A percentile compares a stretch with the other conserved stretches of the same genome.
Conservation (phyloP, 176 grass and related monocot genomes). For the Paspalum vaginatum region DNA sequence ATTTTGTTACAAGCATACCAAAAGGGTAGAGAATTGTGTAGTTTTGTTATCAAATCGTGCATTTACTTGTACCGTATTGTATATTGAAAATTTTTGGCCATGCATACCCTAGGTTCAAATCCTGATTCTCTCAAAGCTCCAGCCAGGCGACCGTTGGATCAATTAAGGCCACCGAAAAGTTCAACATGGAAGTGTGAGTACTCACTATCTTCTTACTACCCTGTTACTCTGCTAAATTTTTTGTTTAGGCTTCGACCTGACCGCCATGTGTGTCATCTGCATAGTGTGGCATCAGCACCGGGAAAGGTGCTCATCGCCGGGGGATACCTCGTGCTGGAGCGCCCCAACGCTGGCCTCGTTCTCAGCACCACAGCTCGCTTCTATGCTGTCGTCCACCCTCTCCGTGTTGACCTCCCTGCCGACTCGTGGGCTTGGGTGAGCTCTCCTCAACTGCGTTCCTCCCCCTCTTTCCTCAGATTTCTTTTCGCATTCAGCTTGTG, state of each 20-base stretch:
- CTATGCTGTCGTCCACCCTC: conserved; percentile 74
- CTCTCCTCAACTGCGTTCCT: neutral
- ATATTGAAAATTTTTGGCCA: no score
- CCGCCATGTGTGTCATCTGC: neutral
- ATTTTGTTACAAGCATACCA: no score
- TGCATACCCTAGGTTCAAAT: no score
- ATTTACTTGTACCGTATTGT: no score
- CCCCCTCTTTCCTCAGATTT: neutral
- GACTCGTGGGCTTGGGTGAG: conserved; percentile 86
- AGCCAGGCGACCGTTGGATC: neutral
- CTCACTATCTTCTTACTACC: neutral
- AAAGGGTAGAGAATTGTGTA: no score
- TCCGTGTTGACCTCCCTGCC: conserved; percentile 62
- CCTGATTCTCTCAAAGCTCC: no score
- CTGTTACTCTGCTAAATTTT: neutral
- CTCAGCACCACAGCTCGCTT: conserved; percentile 88
- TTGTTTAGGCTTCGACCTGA: conserved; percentile 27
- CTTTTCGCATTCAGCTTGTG: neutral
- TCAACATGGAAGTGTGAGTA: conserved; percentile 50
- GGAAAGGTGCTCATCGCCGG: conserved; percentile 89
- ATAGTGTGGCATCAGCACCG: conserved; percentile 85
- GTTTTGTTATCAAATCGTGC: no score
- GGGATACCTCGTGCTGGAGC: conserved; percentile 89
- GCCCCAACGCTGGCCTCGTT: conserved; percentile 84
- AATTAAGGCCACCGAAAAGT: neutral